Base-by-base conservation (phyloP, 345 rosid species). In the Bruguiera sexangula region DNA sequence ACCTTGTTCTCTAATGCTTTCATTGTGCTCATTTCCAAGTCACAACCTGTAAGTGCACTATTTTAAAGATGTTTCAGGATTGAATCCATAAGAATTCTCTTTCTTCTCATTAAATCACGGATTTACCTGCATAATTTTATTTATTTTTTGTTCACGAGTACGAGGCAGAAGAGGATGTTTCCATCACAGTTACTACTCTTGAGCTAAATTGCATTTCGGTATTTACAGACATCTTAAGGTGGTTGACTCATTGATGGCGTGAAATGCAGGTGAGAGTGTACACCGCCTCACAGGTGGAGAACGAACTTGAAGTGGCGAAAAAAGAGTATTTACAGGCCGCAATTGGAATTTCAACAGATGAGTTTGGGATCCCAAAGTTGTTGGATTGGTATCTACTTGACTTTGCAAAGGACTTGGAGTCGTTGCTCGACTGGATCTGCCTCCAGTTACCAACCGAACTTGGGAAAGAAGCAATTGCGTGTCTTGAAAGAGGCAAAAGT, bases 391-490 rank as follows among this genome's bases (percentile, higher is more conserved):
- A 90, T 74, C 75, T 85, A 63, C 88, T 84, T 8, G 96, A 93
- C 81, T 90, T 89, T 76, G 92, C 98, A 30, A 93, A 93, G 75
- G 90, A 93, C 81, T 68, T 77, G 60, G 90, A 85, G 73, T 93
- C 93, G 30, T 74, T 93, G 71, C 88, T 93, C 8, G 93, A 93
- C 70, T 90, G 96, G 98, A 81, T 89, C 62, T 89, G 86, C 82
- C 96, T 88, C 63, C 96, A 93, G 75, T 68, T 89, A 73, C 98
- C 96, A 66, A 86, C 83, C 83, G 89, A 89, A 46, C 72, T 83
- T 6, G 83, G 88, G 18, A 85, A 87, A 75, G 85, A 87, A 75
- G 96, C 93, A 65, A 82, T 90, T 48, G 82, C 78, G 69, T 86
- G 82, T 72, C 88, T 90, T 34, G 90, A 85, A 61, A 85, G 81